phyloP scores from a whole-genome alignment of 306 rosid species.

The Rosa multiflora region DNA sequence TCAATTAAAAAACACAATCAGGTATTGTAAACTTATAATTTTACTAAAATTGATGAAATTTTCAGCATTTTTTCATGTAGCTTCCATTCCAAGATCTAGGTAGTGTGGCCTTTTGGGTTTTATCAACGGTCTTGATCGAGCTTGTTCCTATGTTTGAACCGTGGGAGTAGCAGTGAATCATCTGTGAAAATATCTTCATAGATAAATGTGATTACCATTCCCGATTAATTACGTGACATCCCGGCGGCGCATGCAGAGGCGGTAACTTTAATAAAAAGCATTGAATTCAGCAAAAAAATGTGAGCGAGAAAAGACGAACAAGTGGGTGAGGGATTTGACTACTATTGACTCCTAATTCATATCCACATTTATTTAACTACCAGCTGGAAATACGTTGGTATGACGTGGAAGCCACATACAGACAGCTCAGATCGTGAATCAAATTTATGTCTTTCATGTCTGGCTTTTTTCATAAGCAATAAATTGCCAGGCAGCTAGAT shows the following conservation, averaged over 20 bases:
- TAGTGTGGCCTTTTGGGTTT: too few species aligned
- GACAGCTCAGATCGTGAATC: not conserved
- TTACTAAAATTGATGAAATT: too few species aligned
- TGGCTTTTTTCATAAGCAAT: not conserved
- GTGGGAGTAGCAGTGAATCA: not conserved
- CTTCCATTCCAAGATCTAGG: too few species aligned
- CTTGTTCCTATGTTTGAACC: too few species aligned
- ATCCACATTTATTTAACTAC: not conserved
- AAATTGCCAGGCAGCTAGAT: not conserved
- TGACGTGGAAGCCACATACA: slow-evolving; percentile 3
- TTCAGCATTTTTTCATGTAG: too few species aligned
- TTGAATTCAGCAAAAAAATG: not conserved
- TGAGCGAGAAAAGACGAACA: not conserved
- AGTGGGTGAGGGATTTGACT: not conserved
- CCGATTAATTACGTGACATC: not conserved
- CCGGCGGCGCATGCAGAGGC: slow-evolving; percentile 5
- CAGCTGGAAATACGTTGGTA: not conserved
- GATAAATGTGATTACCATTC: not conserved
- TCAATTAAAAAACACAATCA: too few species aligned
- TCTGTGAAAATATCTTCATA: not conserved
- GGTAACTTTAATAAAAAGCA: not conserved
- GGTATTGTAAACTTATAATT: too few species aligned
- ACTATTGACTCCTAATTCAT: not conserved
- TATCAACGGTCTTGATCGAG: too few species aligned
- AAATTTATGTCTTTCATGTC: not conserved